Conservation (phyloP, 768 basidiomycete genomes). For the Clitopilus passeckerianus region DNA sequence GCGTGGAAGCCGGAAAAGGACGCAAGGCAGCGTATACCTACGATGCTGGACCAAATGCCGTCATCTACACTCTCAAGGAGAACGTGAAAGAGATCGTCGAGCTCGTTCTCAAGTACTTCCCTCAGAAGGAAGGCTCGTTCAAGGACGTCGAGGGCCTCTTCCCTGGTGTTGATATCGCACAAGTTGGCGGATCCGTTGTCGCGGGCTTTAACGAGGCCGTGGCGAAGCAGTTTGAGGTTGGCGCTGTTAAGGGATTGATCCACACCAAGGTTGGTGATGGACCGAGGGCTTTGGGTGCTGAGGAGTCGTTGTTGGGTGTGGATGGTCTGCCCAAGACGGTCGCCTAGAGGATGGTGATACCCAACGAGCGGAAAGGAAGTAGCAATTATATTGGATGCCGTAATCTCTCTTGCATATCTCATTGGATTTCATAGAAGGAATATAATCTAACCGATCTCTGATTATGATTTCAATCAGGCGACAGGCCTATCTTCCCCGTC, state of each 20-base stretch:
- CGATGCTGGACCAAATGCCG: slow-evolving; percentile 98
- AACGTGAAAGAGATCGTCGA: slow-evolving; percentile 76
- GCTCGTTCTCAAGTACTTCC: slow-evolving; percentile 82
- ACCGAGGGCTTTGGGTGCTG: slow-evolving; percentile 60
- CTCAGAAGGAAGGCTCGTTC: slow-evolving; percentile 64
- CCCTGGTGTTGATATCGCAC: slow-evolving; percentile 27
- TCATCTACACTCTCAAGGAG: slow-evolving; percentile 83
- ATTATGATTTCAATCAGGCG: neutral
- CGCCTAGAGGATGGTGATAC: slow-evolving; percentile 19
- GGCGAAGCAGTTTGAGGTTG: slow-evolving; percentile 65
- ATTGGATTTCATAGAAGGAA: slow-evolving; percentile 1
- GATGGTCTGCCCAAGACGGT: slow-evolving; percentile 67
- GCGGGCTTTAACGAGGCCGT: slow-evolving; percentile 78
- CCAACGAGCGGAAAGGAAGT: neutral
- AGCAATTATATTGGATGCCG: neutral
- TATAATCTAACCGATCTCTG: neutral
- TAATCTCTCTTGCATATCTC: neutral
- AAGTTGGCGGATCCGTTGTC: slow-evolving; percentile 43
- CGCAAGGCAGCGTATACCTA: slow-evolving; percentile 96
- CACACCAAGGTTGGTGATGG: slow-evolving; percentile 94
- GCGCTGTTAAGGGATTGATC: slow-evolving; percentile 84
- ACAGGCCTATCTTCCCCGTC: neutral
- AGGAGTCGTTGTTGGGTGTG: slow-evolving; percentile 60
- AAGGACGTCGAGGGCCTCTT: slow-evolving; percentile 73
- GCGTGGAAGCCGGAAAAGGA: slow-evolving; percentile 46